Evolutionary conservation across 2,329 filamentous ascomycete genomes (phyloP), one percentile per base, ranked within the genome.

Genomic region (Phialophora expanda): DNA sequence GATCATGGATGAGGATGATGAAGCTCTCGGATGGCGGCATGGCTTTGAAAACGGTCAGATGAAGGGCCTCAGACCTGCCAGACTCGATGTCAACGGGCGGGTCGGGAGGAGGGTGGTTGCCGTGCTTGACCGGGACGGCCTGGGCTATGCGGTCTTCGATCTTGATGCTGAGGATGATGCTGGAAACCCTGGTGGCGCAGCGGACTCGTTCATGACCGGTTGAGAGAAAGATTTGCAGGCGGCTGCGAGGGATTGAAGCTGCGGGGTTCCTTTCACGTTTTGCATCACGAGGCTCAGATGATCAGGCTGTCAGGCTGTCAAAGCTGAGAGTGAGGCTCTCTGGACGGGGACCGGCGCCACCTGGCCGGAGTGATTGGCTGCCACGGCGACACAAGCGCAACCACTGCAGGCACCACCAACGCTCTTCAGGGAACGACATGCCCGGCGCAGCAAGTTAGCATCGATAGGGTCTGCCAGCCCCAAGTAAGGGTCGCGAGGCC

Each of bases 121-220:
- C 60, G 82, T 88, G 30, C 73, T 88, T 66, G 86, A 85, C 53
- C 79, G 82, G 30, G 82, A 85, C 72, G 75, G 78, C 41, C 78
- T 83, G 72, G 81, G 83, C 66, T 87, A 86, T 74, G 79, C 82
- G 56, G 82, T 87, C 14, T 75, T 87, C 65, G 85, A 88, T 74
- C 72, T 88, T 69, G 85, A 82, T 72, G 38, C 62, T 46, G 74
- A 73, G 55, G 75, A 69, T 38, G 73, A 76, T 11, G 75, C 72
- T 20, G 74, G 73, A 6, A 74, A 75, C 7, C 70, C 68, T 8
- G 74, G 74, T 20, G 72, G 73, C 12, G 73, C 70, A 28, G 74
- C 72, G 12, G 68, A 71, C 41, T 56, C 66, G 24, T 22, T 65
- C 28, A 66, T 69, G 67, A 66, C 67, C 59, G 64, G 57, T 14